Base-by-base conservation (phyloP, 192 early-diverging fungal species). In the Jimgerdemannia lactiflua region DNA sequence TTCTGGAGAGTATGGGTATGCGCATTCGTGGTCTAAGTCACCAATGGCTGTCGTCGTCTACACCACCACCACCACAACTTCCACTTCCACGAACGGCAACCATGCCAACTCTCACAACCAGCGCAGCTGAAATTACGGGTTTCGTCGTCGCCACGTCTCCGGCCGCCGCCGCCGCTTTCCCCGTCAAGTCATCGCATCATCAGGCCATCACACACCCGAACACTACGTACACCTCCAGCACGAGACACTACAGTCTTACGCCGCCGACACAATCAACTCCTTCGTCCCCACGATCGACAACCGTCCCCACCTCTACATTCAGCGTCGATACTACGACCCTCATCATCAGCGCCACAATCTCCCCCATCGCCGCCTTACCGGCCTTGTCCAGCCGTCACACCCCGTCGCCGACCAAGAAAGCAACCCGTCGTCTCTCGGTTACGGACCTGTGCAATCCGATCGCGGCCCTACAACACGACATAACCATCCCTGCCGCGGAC, bases 371-470 rank as follows among this genome's bases (percentile, higher is more conserved):
- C 71, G 70, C 63, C 14, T 39, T 77, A 29, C 71, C 76, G 4
- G 59, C 72, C 4, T 41, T 77, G 1, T 71, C 76, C n/a, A 59
- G 67, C 20, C 70, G 73, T 6, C 71, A n/a, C n/a, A 64, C 64
- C 11, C n/a, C 64, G 10, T 64, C 64, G n/a, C 64, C 64, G 64
- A 10, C 64, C 11, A n/a, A 4, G 17, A 67, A 41, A 17, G 20
- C 67, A 17, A 41, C 20, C 4, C 19, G 67, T 39, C 70, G 75
- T 2, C 17, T 80, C 3, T 73, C 71, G 3, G 65, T 76, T 3
- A 29, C 74, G 18, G 79, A 80, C 65, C 49, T 80, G 11, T 73
- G 70, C 41, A 72, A 80, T 44, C 79, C 79, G 20, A 76, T 80
- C 4, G 79, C 75, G n/a, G 63, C 59, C 39, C 63, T 78, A 19